Conservation (phyloP, 306 rosid species). For the Crataegus laevigata region DNA sequence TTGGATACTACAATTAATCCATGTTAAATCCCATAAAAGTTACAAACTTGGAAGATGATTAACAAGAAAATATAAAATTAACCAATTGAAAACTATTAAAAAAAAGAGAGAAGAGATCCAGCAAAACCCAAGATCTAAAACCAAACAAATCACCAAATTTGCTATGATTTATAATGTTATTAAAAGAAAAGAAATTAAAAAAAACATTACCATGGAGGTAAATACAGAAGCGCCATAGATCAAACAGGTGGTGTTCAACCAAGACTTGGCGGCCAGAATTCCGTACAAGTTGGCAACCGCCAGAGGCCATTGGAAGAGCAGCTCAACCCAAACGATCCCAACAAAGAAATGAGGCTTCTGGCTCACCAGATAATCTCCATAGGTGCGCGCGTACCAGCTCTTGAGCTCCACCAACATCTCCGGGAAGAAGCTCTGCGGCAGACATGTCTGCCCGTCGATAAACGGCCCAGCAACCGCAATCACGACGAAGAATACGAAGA, state of each 20-base stretch:
- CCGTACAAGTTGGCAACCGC: conserved; percentile 51
- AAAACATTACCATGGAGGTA: conserved; percentile 56
- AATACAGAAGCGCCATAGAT: conserved; percentile 61
- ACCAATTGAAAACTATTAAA: too few species aligned
- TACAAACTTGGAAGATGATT: not conserved
- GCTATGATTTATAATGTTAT: not conserved
- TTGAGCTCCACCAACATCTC: conserved; percentile 41
- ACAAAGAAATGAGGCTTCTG: conserved; percentile 65
- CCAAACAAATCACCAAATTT: not conserved
- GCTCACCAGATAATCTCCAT: conserved; percentile 48
- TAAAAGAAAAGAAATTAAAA: not conserved
- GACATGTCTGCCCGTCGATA: conserved; percentile 50
- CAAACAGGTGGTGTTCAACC: conserved; percentile 80
- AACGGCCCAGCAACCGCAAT: conserved; percentile 51
- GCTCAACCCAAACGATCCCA: conserved; percentile 69
- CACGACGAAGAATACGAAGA: conserved; percentile 42
- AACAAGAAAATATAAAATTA: not conserved
- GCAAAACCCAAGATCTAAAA: not conserved
- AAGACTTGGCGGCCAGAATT: conserved; percentile 43
- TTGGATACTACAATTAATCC: too few species aligned
- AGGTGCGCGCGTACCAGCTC: conserved; percentile 39
- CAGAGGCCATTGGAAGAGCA: conserved; percentile 81
- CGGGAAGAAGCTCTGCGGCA: conserved; percentile 48
- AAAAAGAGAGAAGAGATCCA: too few species aligned
- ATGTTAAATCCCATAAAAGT: not conserved